These are phyloP conservation scores for Hylodesmum podocarpum DNA, from an alignment of 306 rosid species.

Conservation along the genomic window DNA sequence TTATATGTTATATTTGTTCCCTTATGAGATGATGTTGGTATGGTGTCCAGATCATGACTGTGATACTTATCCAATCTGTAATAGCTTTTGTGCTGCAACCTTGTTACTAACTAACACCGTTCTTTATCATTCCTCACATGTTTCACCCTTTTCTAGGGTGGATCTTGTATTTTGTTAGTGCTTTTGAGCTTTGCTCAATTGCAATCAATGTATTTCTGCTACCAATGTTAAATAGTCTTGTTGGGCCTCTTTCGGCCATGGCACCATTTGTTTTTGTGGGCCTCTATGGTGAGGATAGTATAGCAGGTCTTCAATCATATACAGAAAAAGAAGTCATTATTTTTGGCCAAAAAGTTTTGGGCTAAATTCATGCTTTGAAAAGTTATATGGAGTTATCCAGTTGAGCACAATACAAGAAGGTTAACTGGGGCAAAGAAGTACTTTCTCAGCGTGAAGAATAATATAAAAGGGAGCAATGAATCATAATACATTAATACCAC, in stretches of 20 bases:
- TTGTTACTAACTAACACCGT: conserved; percentile 60
- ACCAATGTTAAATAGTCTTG: conserved; percentile 51
- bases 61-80: conserved; percentile 46
- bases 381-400: conserved; percentile 35
- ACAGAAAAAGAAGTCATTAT: conserved; percentile 67
- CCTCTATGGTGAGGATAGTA: conserved; percentile 41
- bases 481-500: background rate
- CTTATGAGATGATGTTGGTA: too few species aligned
- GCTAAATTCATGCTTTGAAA: conserved; percentile 43
- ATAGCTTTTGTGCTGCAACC: conserved; percentile 55
- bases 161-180: conserved; percentile 62
- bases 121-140: conserved; percentile 63
- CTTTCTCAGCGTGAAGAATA: too few species aligned
- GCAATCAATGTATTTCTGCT: conserved; percentile 52
- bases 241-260: conserved; percentile 67
- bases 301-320: conserved; percentile 55
- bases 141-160: conserved; percentile 74
- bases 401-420: background rate
- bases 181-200: conserved; percentile 52
- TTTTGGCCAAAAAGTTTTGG: conserved; percentile 52
- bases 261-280: conserved; percentile 58
- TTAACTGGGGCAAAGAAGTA: background rate
- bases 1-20: too few species aligned
- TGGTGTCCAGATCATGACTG: conserved; percentile 59
- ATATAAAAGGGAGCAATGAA: background rate